Conservation (phyloP, 2,329 filamentous ascomycete genomes). For the Fusarium temperatum region DNA sequence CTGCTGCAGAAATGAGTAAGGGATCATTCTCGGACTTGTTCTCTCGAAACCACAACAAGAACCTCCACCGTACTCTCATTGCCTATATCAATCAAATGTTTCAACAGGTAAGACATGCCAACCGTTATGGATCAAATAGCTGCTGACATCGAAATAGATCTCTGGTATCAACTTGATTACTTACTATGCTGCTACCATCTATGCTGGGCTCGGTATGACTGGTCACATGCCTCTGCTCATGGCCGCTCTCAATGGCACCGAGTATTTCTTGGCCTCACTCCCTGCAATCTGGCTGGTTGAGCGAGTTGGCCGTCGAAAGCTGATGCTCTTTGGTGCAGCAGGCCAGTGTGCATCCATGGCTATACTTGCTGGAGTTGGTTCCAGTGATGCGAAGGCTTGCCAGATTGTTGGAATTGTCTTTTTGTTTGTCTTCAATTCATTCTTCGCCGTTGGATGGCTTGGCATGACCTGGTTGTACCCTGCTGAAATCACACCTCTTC, state of each 20-base stretch:
- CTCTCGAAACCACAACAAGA: conserved; percentile 64
- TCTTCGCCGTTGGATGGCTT: conserved; percentile 68
- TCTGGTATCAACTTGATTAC: conserved; percentile 71
- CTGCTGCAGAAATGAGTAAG: conserved; percentile 74
- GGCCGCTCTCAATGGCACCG: conserved; percentile 53
- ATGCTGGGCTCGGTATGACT: conserved; percentile 62
- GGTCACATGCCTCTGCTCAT: conserved; percentile 66
- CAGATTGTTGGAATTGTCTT: conserved; percentile 72
- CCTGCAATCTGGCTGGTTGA: conserved; percentile 69
- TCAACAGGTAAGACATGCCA: conserved; percentile 50
- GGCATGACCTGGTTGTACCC: conserved; percentile 72
- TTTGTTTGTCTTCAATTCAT: conserved; percentile 68
- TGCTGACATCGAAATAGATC: conserved; percentile 44
- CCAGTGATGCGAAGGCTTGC: conserved; percentile 55
- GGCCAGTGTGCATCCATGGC: conserved; percentile 73
- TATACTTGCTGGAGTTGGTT: conserved; percentile 65
- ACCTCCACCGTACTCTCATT: conserved; percentile 67
- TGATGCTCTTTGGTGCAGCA: conserved; percentile 75
- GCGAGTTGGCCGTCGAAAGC: conserved; percentile 71
- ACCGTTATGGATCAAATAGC: rapidly evolving
- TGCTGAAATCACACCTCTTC: conserved; percentile 72
- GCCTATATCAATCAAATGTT: conserved; percentile 71
- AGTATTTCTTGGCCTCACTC: conserved; percentile 72
- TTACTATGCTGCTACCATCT: conserved; percentile 70
- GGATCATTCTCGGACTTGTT: conserved; percentile 68